Evolutionary conservation across 352 stramenopile genomes (phyloP), one percentile per base, ranked within the genome.

Genomic region (Bremia lactucae): DNA sequence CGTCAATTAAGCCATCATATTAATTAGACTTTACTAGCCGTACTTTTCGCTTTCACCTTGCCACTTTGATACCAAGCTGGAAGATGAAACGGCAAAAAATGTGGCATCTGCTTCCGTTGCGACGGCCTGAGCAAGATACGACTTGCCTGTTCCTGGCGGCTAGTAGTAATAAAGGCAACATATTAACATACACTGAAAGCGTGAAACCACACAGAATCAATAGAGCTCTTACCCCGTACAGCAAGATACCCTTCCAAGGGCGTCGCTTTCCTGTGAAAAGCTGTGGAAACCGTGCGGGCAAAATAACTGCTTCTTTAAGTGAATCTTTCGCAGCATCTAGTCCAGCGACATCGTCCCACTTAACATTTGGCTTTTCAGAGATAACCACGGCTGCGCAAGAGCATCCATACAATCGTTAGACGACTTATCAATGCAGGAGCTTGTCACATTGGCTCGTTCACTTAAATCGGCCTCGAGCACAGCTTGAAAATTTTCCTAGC

Each of bases 271-370:
- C 81, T 8, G 85, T 97, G 64, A 99, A 99, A 2, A 99, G 71
- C 64, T 99, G 93, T 14, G 96, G 96, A 58, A 98, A 98, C 13
- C 81, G 71, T 4, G 80, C 77, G 16, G 96, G 95, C 23, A 99
- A 64, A 46, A 98, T 98, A 6, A 98, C 94, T n/a, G 94, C 95
- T 59, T 99, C 96, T 59, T 99, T 98, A n/a, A 99, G 59, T 13
- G 91, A 86, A 22, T 97, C 91, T 56, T 99, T 99, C 0, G 96
- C 96, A 25, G 72, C 70, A 35, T 97, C 93, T 18, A 99, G 63
- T 31, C 96, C 96, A 20, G 96, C 96, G 13, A 99, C 95, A 55
- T 99, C 96, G 19, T 97, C 86, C 88, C 88, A 97, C 47, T 96
- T 96, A 11, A 98, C 84, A 60, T 98, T 96, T 0, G 94, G 94